These are phyloP conservation scores for Myriosclerotinia curreyana DNA, from an alignment of 2,329 filamentous ascomycete genomes.

Conservation along the genomic window DNA sequence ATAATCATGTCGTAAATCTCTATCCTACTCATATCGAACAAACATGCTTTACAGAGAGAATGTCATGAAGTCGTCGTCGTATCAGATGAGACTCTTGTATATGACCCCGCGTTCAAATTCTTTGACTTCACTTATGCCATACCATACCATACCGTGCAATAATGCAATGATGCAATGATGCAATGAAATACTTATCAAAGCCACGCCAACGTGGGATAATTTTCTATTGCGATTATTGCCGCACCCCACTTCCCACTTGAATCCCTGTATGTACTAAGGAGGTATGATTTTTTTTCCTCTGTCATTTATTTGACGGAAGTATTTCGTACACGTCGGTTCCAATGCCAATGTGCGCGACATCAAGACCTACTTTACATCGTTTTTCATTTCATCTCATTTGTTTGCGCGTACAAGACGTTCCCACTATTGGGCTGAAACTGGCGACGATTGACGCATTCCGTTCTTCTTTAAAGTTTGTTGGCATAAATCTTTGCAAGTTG, in stretches of 20 bases:
- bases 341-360: neutral
- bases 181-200: too few relatives aligned
- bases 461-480: neutral
- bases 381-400: neutral
- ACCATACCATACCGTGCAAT: too few relatives aligned
- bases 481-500: neutral
- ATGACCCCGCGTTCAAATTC: too few relatives aligned
- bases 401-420: neutral
- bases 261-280: neutral
- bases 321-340: neutral
- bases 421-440: neutral
- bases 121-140: too few relatives aligned
- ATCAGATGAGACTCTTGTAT: too few relatives aligned
- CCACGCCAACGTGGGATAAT: neutral
- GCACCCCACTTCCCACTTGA: slow-evolving; percentile 4
- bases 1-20: too few relatives aligned
- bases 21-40: too few relatives aligned
- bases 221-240: neutral
- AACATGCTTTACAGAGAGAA: too few relatives aligned
- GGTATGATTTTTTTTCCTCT: neutral
- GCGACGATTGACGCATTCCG: neutral
- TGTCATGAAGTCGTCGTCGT: too few relatives aligned
- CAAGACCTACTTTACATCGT: neutral
- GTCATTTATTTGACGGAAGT: neutral
- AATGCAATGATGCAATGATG: too few relatives aligned